phyloP scores from a whole-genome alignment of 2,329 filamentous ascomycete genomes.

The Ophiocordyceps camponoti-saundersi region DNA sequence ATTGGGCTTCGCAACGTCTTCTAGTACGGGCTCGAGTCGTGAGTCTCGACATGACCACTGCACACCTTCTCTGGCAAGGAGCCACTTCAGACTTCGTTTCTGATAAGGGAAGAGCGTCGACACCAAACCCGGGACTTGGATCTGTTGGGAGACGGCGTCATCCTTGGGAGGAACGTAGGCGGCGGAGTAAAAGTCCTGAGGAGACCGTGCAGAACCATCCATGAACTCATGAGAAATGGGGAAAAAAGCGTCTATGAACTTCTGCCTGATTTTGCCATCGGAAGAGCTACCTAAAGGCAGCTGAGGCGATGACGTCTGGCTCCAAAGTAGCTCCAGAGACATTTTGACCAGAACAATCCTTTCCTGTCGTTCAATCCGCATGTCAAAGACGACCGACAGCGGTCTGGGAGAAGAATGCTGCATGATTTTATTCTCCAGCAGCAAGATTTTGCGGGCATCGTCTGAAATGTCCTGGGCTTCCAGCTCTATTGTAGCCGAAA shows the following conservation, averaged over 20 bases:
- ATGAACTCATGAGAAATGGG: conserved; percentile 2
- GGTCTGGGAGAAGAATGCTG: conserved; percentile 9
- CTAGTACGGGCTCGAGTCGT: conserved; percentile 6
- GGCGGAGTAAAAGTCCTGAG: conserved; percentile 50
- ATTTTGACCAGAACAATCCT: conserved; percentile 13
- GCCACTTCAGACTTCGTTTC: conserved; percentile 51
- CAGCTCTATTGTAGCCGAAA: conserved; percentile 7
- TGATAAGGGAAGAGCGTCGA: conserved; percentile 56
- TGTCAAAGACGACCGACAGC: conserved; percentile 17
- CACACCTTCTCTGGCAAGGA: conserved; percentile 48
- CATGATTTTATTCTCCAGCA: conserved; percentile 3
- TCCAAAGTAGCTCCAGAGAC: conserved; percentile 23
- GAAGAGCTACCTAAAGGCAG: conserved; percentile 10
- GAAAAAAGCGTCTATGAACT: conserved; percentile 20
- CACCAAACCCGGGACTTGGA: conserved; percentile 25
- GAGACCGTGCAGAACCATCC: conserved; percentile 17
- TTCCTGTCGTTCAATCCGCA: conserved; percentile 12
- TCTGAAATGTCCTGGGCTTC: conserved; percentile 7
- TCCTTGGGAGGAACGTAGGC: conserved; percentile 41
- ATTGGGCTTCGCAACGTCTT: not conserved
- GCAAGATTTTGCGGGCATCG: conserved; percentile 6
- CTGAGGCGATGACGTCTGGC: conserved; percentile 17
- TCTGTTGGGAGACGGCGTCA: conserved; percentile 17
- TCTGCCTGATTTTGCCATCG: conserved; percentile 16
- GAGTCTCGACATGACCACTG: conserved; percentile 18